A percentile compares a stretch with the other conserved stretches of the same genome.
These are phyloP conservation scores for Metarhizium rileyi DNA, from an alignment of 2,329 filamentous ascomycete genomes.

Conservation along the genomic window DNA sequence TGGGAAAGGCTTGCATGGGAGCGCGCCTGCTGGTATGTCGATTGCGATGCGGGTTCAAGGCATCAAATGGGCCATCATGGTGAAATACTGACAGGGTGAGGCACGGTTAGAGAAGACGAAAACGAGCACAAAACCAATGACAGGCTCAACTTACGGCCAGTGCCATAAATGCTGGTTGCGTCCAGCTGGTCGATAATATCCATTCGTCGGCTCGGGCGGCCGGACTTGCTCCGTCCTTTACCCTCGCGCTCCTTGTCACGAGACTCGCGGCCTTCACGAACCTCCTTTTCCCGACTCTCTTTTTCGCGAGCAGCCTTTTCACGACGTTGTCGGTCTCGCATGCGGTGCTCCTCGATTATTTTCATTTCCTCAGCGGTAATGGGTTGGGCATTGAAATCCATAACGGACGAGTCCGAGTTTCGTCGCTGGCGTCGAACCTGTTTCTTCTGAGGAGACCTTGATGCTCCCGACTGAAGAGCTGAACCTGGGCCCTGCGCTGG, in stretches of 20 bases:
- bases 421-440: conserved; percentile 46
- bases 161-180: conserved; percentile 90
- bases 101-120: not conserved
- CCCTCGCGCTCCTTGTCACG: conserved; percentile 35
- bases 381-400: conserved; percentile 46
- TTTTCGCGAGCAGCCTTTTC: conserved; percentile 8
- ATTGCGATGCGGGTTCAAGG: conserved; percentile 90
- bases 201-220: conserved; percentile 43
- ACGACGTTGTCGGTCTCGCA: conserved; percentile 14
- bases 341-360: conserved; percentile 26
- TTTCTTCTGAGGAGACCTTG: conserved; percentile 30
- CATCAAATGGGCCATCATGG: conserved; percentile 95
- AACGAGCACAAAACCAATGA: not conserved
- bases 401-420: conserved; percentile 71
- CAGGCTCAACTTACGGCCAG: conserved; percentile 57
- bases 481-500: conserved; percentile 23
- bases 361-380: conserved; percentile 44
- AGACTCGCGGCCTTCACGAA: conserved; percentile 16
- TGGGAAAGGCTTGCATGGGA: conserved; percentile 94
- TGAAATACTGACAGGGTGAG: conserved; percentile 65
- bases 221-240: conserved; percentile 38
- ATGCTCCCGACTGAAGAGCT: conserved; percentile 20
- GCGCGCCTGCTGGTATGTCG: conserved; percentile 71
- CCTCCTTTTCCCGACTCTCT: conserved; percentile 4
- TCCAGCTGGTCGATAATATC: conserved; percentile 96